These are phyloP conservation scores for Yamadazyma blattariae DNA, from an alignment of 1,139 yeast genomes.

Conservation along the genomic window DNA sequence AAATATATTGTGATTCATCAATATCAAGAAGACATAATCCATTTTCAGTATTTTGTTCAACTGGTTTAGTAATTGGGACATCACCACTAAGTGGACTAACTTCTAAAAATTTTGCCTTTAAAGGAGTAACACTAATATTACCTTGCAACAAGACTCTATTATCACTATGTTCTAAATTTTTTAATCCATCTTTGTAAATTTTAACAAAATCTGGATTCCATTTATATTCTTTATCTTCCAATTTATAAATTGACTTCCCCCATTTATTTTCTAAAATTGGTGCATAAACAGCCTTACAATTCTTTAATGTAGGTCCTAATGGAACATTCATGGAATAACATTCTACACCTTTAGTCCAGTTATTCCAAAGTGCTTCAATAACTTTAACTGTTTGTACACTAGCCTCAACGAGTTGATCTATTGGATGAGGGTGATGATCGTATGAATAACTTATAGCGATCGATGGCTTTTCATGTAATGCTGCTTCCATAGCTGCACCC, in stretches of 20 bases:
- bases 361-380: constrained; percentile 54
- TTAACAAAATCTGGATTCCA: constrained; percentile 85
- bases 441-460: constrained; percentile 86
- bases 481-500: constrained; percentile 96
- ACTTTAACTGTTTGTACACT: constrained; percentile 64
- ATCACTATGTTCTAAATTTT: constrained; percentile 53
- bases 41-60: constrained; percentile 1
- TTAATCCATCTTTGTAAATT: constrained; percentile 60
- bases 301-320: constrained; percentile 47
- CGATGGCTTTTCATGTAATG: constrained; percentile 70
- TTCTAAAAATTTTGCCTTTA: constrained; percentile 69
- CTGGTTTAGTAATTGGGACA: constrained; percentile 24
- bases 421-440: constrained; percentile 52
- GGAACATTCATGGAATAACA: constrained; percentile 87
- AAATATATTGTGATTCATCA: constrained; percentile 50
- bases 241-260: constrained; percentile 54
- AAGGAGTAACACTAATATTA: constrained; percentile 75
- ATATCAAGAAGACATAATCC: constrained; percentile 28
- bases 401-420: constrained; percentile 58
- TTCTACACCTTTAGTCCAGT: constrained; percentile 47
- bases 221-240: constrained; percentile 36
- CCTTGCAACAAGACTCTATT: constrained; percentile 51
- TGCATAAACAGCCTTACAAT: constrained; percentile 66
- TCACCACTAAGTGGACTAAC: constrained; percentile 58
- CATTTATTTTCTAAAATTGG: constrained; percentile 79